Base-by-base conservation (phyloP, 257 asterid species). In the Ligustrum vulgare region DNA sequence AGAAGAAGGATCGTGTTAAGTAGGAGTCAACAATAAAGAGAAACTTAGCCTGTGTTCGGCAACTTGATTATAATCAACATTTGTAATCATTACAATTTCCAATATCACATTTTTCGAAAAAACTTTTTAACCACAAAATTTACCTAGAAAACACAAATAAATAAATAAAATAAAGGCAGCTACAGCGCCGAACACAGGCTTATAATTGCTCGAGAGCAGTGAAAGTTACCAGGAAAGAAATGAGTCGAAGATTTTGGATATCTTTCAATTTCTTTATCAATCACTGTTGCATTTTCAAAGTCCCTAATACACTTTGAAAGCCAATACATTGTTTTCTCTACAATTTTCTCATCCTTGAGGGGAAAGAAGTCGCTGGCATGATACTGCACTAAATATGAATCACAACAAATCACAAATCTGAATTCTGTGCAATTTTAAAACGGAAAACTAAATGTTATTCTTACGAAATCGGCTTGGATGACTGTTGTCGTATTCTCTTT, bases 211-310 rank as follows among this genome's bases (percentile, higher is more conserved):
- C 16, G 2, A 58, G 22, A 2, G 12, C 2, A 7, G 66, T 22
- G 58, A 69, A 58, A 13, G 68, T 69, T 76, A 87, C 96, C 96
- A 80, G 96, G 96, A 72, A 83, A 86, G 62, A 70, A 88, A 82
- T 83, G 96, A 18, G 91, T 73, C 73, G 86, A 84, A 68, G 82
- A 82, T 69, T 84, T 86, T 9, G 96, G 93, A 77, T 76, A 86
- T 72, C 91, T 80, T 68, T 84, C 86, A 15, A 87, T 84, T 80
- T 86, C 93, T 82, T 85, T 86, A 76, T 86, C 92, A n/a, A 87
- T 18, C 67, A 86, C 88, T 0, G 41, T 56, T 13, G 85, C 91
- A 73, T 81, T 77, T 74, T 85, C 89, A 22, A 88, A 82, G 74
- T 74, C 88, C 62, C 85, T 84, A 66, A 83, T 75, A 77, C 84